Conservation (phyloP, 129 eudicot genomes). For the Oenanthe sinensis region DNA sequence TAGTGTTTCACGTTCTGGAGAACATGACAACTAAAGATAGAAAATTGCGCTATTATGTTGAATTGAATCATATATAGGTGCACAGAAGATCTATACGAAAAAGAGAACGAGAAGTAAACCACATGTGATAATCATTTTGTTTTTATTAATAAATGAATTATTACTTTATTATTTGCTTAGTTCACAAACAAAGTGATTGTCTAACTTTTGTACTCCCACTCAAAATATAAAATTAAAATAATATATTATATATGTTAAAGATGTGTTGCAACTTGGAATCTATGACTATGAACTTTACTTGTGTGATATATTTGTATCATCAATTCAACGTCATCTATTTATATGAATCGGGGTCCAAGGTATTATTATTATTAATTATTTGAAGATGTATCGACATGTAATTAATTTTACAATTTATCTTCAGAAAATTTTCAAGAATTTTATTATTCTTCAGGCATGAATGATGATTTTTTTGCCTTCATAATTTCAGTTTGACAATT, state of each 20-base stretch:
- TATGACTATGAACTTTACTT: neutral
- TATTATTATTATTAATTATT: no score
- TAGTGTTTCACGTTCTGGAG: neutral
- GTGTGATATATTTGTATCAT: neutral
- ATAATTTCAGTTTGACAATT: no score
- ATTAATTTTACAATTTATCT: no score
- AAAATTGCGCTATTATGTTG: neutral
- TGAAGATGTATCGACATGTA: no score
- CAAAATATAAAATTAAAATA: neutral
- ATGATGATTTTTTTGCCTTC: no score
- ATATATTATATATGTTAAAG: neutral
- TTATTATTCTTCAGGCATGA: no score
- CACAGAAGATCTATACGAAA: neutral
- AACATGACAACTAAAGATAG: neutral
- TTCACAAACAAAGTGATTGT: neutral
- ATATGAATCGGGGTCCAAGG: neutral
- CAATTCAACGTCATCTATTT: neutral
- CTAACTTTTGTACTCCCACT: neutral
- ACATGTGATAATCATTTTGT: neutral
- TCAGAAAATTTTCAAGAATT: no score
- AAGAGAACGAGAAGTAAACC: neutral
- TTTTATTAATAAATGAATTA: neutral
- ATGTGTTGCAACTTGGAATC: neutral
- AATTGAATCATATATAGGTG: neutral
- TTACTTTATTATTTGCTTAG: neutral